A percentile compares a stretch with the other conserved stretches of the same genome.
These are phyloP conservation scores for Tetrapyrgos nigripes DNA, from an alignment of 1,284 basidiomycete genomes.

Conservation along the genomic window DNA sequence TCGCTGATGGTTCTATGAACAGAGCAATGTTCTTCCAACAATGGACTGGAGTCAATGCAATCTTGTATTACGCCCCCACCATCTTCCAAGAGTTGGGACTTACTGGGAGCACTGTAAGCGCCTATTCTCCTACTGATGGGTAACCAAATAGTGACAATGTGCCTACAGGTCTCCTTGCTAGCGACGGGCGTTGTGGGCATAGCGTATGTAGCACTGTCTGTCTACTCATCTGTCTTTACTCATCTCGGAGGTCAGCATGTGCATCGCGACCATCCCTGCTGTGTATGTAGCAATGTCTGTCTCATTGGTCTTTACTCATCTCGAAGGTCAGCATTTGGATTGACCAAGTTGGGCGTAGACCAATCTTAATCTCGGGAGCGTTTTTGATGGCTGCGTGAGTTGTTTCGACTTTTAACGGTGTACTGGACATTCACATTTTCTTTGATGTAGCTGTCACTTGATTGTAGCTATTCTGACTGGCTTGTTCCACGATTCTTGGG, in stretches of 20 bases:
- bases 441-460: slow-evolving; percentile 58
- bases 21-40: slow-evolving; percentile 81
- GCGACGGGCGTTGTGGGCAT: slow-evolving; percentile 87
- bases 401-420: background rate
- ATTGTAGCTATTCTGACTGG: slow-evolving; percentile 68
- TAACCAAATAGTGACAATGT: too few relatives aligned
- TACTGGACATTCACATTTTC: background rate
- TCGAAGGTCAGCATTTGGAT: slow-evolving; percentile 63
- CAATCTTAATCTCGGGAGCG: slow-evolving; percentile 72
- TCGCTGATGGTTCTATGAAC: slow-evolving; percentile 62
- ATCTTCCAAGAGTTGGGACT: slow-evolving; percentile 68
- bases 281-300: slow-evolving; percentile 51
- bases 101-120: slow-evolving; percentile 53
- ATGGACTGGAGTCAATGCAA: slow-evolving; percentile 70
- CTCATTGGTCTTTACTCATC: background rate
- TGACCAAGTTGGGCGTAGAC: slow-evolving; percentile 73
- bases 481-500: slow-evolving; percentile 59
- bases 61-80: slow-evolving; percentile 72
- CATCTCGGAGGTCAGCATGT: slow-evolving; percentile 54
- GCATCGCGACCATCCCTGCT: slow-evolving; percentile 76
- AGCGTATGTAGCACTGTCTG: slow-evolving; percentile 51
- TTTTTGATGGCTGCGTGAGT: slow-evolving; percentile 69
- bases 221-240: background rate
- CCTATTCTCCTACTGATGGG: too few relatives aligned
- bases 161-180: slow-evolving; percentile 44